Conservation (phyloP, 371 early-diverging fungal genomes). For the Vairimorpha necatrix region DNA sequence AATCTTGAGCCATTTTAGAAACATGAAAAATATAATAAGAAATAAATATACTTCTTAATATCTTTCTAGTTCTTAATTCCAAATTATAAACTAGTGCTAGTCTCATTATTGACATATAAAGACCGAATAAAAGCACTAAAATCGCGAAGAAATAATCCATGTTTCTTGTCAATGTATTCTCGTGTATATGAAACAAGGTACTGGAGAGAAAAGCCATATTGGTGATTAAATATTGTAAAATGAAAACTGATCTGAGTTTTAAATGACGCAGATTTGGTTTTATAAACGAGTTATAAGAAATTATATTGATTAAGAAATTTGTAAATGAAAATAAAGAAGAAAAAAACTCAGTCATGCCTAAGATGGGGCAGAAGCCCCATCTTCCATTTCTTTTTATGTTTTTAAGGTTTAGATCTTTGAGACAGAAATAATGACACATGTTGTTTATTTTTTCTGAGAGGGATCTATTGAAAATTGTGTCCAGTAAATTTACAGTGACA, state of each 20-base stretch:
- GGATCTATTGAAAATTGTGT: conserved; percentile 30
- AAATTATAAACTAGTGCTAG: conserved; percentile 12
- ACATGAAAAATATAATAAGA: conserved; percentile 45
- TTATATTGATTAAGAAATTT: conserved; percentile 34
- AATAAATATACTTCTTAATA: background rate
- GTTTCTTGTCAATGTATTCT: conserved; percentile 48
- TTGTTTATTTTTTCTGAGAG: conserved; percentile 33
- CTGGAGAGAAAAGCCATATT: conserved; percentile 51
- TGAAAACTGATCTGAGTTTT: conserved; percentile 1
- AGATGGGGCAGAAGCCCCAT: conserved; percentile 49
- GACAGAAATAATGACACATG: conserved; percentile 46
- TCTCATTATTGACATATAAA: conserved; percentile 34
- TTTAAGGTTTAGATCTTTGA: conserved; percentile 30
- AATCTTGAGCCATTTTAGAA: conserved; percentile 50
- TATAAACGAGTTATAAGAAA: conserved; percentile 17
- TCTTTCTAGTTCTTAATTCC: background rate
- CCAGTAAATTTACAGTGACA: conserved; percentile 29
- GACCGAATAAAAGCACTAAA: conserved; percentile 34
- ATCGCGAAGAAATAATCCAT: conserved; percentile 57
- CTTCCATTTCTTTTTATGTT: conserved; percentile 56
- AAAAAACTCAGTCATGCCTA: conserved; percentile 54
- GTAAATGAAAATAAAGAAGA: conserved; percentile 45
- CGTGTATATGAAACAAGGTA: conserved; percentile 55
- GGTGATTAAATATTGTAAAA: conserved; percentile 36
- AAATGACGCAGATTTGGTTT: background rate